These are phyloP conservation scores for Naganishia albida DNA, from an alignment of 1,284 basidiomycete genomes.

Conservation along the genomic window DNA sequence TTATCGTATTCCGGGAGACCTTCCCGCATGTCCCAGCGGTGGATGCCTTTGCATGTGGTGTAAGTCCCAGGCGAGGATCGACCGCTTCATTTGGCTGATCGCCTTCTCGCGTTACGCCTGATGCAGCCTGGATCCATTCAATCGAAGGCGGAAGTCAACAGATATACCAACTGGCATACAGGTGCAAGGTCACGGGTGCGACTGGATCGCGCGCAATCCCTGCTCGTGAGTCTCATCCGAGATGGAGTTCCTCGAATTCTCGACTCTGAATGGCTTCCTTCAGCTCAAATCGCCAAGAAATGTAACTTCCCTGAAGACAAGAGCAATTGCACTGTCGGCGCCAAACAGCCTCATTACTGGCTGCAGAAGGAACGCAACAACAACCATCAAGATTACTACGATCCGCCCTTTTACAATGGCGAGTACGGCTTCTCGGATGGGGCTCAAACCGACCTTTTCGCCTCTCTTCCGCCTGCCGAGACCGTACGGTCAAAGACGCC, in stretches of 20 bases:
- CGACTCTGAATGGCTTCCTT: neutral
- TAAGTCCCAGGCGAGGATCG: neutral
- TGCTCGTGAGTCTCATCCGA: slow-evolving; percentile 36
- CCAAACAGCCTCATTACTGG: slow-evolving; percentile 51
- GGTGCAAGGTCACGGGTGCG: slow-evolving; percentile 49
- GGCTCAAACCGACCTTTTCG: slow-evolving; percentile 55
- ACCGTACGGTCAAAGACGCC: neutral
- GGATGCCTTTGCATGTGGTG: slow-evolving; percentile 47
- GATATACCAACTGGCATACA: slow-evolving; percentile 44
- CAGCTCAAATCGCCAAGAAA: slow-evolving; percentile 46
- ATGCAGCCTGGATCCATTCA: slow-evolving; percentile 46
- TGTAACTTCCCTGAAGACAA: slow-evolving; percentile 45
- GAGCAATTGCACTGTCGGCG: slow-evolving; percentile 46
- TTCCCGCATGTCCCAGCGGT: slow-evolving; percentile 47
- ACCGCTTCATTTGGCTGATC: neutral
- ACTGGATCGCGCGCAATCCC: slow-evolving; percentile 42
- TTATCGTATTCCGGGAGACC: slow-evolving; percentile 33
- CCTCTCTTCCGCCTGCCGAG: slow-evolving; percentile 17
- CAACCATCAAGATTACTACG: slow-evolving; percentile 44
- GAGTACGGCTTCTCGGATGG: slow-evolving; percentile 54
- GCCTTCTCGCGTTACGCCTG: neutral
- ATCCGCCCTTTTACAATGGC: slow-evolving; percentile 53
- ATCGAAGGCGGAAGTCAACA: slow-evolving; percentile 43
- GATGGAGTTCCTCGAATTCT: neutral
- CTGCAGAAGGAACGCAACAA: slow-evolving; percentile 47